Base-by-base conservation (phyloP, 2,329 filamentous ascomycete species). In the Xylaria sp. region DNA sequence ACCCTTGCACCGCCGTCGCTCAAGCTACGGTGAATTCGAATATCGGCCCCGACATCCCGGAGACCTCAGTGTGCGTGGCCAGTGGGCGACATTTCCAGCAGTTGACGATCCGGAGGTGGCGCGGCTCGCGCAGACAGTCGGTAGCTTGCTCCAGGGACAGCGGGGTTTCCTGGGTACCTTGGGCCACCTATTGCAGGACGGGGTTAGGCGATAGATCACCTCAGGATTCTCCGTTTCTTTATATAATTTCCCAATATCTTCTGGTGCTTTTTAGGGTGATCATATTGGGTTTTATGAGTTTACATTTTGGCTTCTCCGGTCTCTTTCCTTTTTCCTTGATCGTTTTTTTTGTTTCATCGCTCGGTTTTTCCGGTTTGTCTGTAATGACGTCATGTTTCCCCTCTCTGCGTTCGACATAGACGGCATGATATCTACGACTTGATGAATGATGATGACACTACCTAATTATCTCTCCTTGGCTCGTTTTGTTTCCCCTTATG, bases 41-140 rank as follows among this genome's bases (percentile, higher is more conserved):
- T 59, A 61, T 38, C 59, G 47, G n/a, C 66, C 64, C 3, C 64
- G 59, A 51, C 38, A 63, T 13, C 54, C 55, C 1, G 62, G 62
- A 19, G 62, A 67, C 21, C 2, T 53, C 5, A 43, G 55, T 29
- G 1, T 65, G 25, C 56, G 46, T 6, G 66, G 64, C 17, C 29
- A 29, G n/a, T 63, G 66, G 64, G 60, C 57, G 11, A 46, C 58
- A 8, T 37, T 60, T 8, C 41, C 19, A 8, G 38, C 48, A 33
- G 35, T 47, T 15, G 64, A 48, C 4, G 25, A 59, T 19, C 3
- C 29, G 3, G 59, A 59, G 3, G 3, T 56, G 6, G 48, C 27
- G 5, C 41, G 44, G 3, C 13, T 68, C 17, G 60, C 38, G 38
- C 47, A 64, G 19, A 58, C 60, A 11, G 41, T 67, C 9, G 41